Conservation (phyloP, 1,284 basidiomycete species). For the Pseudozyma thailandica region DNA sequence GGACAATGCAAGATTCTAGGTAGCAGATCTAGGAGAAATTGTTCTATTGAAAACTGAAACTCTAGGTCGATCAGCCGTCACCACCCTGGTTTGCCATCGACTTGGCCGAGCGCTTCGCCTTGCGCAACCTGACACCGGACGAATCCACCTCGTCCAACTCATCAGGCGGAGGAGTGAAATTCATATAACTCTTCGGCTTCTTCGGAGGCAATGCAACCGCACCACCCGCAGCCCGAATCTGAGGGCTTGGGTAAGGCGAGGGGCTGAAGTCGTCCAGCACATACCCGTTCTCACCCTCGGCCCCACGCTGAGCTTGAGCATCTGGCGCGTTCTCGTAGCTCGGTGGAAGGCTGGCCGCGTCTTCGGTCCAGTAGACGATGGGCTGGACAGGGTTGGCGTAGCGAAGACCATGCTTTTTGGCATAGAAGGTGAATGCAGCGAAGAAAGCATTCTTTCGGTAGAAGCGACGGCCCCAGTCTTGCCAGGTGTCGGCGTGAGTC, state of each 20-base stretch:
- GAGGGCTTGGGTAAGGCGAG: slow-evolving; percentile 40
- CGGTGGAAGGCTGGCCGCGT: slow-evolving; percentile 50
- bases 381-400: slow-evolving; percentile 59
- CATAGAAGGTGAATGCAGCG: slow-evolving; percentile 62
- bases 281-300: slow-evolving; percentile 33
- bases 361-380: slow-evolving; percentile 59
- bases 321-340: slow-evolving; percentile 35
- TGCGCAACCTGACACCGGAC: slow-evolving; percentile 30
- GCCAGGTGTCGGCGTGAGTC: slow-evolving; percentile 65
- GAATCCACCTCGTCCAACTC: slow-evolving; percentile 53
- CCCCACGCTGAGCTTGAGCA: slow-evolving; percentile 8
- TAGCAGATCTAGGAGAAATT: background rate
- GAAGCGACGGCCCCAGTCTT: slow-evolving; percentile 65
- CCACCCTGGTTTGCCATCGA: slow-evolving; percentile 55
- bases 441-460: slow-evolving; percentile 62
- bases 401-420: slow-evolving; percentile 64
- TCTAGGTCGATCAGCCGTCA: slow-evolving; percentile 30
- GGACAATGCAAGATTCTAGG: too few relatives aligned
- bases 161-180: slow-evolving; percentile 59
- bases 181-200: slow-evolving; percentile 58
- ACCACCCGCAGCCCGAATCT: slow-evolving; percentile 36
- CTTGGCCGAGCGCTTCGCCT: slow-evolving; percentile 36
- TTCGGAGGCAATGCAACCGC: slow-evolving; percentile 34
- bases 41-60: background rate
- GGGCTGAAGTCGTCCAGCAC: slow-evolving; percentile 50